Evolutionary conservation across 371 early-diverging fungal genomes (phyloP), one percentile per base, ranked within the genome.

Genomic region (Coemansia sp.): DNA sequence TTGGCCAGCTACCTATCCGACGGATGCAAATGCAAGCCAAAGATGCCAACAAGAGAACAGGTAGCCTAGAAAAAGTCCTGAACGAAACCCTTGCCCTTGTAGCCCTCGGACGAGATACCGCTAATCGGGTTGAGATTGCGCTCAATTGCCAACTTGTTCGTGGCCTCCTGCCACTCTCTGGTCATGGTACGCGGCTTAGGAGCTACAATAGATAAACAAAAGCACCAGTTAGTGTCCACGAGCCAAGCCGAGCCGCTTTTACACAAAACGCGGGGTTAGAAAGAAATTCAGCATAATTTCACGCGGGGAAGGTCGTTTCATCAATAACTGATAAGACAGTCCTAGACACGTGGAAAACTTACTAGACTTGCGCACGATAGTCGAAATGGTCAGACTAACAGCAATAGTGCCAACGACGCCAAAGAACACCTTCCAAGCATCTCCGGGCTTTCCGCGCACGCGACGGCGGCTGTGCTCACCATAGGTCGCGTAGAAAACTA

Each of bases 161-260:
- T 85, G 56, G 90, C 92, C 79, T 93, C 94, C 81, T 91, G 86
- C 95, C 97, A 97, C 84, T 98, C 96, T 81, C 88, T 91, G 84
- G 81, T 89, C 72, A 87, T 75, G 63, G 97, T 94, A 42, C 69
- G 78, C 58, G 91, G 89, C 63, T 85, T 87, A 71, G 89, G 84
- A 62, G 80, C 84, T 82, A 84, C 85, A 82, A 42, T 16, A 16
- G 26, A 29, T n/a, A 31, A 1, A 53, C 5, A 53, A 22, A 53
- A 7, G 14, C 21, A 55, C 8, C 29, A 16, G 29, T 55, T 55
- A 55, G 56, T 26, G 21, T 27, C 14, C 22, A n/a, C 7, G 5
- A 13, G 29, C 29, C 29, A 55, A 6, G 13, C 7, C 16, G n/a
- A 26, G 31, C n/a, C 48, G 8, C n/a, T 16, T 48, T 48, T 21